Evolutionary conservation across 139 green algal species (phyloP).

Genomic region (Raphidocelis subcapitata): DNA sequence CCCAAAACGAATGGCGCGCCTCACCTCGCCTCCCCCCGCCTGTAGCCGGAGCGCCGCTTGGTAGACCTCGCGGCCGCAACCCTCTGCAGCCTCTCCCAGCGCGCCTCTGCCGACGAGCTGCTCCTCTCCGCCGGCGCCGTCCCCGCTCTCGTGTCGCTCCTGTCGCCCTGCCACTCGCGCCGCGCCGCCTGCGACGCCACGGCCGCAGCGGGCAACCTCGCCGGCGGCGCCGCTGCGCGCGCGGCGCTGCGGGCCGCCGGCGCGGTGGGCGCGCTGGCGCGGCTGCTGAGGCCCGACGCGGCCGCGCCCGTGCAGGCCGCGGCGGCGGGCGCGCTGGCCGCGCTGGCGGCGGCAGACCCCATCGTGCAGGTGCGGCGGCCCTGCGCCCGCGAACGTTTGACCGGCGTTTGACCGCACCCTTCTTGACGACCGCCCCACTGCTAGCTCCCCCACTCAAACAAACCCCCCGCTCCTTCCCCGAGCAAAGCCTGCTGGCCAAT

Average conservation of each 20-base stretch:
- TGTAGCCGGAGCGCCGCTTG: background rate
- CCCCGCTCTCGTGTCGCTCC: slow-evolving; percentile 16
- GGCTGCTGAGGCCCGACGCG: background rate
- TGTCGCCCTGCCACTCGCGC: background rate
- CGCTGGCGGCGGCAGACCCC: slow-evolving; percentile 18
- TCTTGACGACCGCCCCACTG: no score
- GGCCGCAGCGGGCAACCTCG: background rate
- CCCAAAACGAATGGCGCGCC: no score
- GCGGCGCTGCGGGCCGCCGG: background rate
- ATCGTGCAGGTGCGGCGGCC: no score
- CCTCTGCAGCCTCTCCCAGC: slow-evolving; percentile 26
- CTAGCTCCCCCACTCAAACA: no score
- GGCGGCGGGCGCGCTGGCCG: slow-evolving; percentile 15
- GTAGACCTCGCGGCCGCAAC: slow-evolving; percentile 20
- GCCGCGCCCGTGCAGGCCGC: slow-evolving; percentile 6
- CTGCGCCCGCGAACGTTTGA: no score
- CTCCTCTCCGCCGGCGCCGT: slow-evolving; percentile 9
- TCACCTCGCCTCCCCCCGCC: no score
- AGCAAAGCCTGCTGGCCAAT: no score
- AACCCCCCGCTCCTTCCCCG: no score
- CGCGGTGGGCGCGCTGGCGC: background rate
- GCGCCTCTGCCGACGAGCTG: slow-evolving; percentile 7
- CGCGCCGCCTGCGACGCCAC: no score
- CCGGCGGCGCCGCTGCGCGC: background rate
- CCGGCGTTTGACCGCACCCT: no score